These are phyloP conservation scores for Mucor ambiguus DNA, from an alignment of 371 early-diverging fungal genomes.

Conservation along the genomic window DNA sequence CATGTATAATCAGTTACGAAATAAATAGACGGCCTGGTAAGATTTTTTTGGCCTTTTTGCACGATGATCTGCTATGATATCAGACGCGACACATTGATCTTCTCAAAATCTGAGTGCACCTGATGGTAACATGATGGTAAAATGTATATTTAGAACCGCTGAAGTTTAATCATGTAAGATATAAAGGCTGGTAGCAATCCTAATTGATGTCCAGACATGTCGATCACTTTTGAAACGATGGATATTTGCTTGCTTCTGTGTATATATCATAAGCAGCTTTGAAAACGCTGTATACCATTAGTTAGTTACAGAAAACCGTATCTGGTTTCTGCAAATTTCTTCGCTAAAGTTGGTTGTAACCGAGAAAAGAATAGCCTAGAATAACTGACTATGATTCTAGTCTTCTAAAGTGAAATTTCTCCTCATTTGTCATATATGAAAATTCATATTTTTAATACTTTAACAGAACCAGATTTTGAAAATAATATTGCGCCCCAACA, in stretches of 20 bases:
- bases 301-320: not conserved
- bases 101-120: not conserved
- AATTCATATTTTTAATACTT: no score
- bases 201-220: not conserved
- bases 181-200: not conserved
- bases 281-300: not conserved
- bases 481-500: not conserved
- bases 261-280: not conserved
- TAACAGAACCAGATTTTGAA: no score
- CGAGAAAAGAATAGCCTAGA: not conserved
- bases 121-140: not conserved
- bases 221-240: not conserved
- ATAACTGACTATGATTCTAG: not conserved
- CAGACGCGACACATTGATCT: not conserved
- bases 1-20: slow-evolving; percentile 19
- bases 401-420: not conserved
- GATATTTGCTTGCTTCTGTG: not conserved
- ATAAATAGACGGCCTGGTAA: not conserved
- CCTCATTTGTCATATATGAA: not conserved
- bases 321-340: not conserved
- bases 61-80: not conserved
- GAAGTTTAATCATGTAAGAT: not conserved
- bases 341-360: not conserved
- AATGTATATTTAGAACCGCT: not conserved
- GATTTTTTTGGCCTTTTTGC: not conserved